Evolutionary conservation across 78 protist species (phyloP).

Genomic region (Cavenderia fasciculata): DNA sequence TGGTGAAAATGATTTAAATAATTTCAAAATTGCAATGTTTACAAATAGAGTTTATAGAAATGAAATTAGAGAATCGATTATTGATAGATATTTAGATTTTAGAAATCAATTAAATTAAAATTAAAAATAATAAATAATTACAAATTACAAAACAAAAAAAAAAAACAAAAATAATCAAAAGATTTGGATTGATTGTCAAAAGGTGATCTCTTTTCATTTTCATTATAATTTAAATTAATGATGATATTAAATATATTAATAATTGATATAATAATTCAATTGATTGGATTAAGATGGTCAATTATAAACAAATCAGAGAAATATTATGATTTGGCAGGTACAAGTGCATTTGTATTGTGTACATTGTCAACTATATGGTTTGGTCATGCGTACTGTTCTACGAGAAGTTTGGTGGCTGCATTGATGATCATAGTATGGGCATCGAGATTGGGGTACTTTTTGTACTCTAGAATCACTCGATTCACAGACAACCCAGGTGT

Average conservation of each 20-base stretch:
- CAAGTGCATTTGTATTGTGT: too few species aligned
- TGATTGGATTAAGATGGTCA: slow-evolving; percentile 3
- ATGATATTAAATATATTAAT: too few species aligned
- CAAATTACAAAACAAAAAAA: too few species aligned
- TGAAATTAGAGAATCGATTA: not conserved
- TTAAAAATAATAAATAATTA: too few species aligned
- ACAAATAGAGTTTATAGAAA: slow-evolving; percentile 24
- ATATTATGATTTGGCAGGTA: slow-evolving; percentile 70
- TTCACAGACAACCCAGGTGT: not conserved
- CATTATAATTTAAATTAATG: too few species aligned
- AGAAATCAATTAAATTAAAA: too few species aligned
- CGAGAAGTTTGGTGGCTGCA: not conserved
- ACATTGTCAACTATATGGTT: too few species aligned
- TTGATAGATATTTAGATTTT: slow-evolving; percentile 27
- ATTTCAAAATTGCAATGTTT: not conserved
- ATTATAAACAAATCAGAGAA: not conserved
- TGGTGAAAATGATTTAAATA: not conserved
- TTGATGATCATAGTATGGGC: slow-evolving; percentile 1
- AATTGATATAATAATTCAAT: not conserved
- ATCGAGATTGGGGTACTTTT: not conserved
- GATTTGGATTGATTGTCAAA: too few species aligned
- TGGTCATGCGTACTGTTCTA: too few species aligned
- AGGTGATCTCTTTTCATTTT: too few species aligned
- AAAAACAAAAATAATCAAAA: too few species aligned
- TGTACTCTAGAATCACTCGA: slow-evolving; percentile 15